Percentiles rank a stretch among this genome's conserved stretches.
These are phyloP conservation scores for Auriculariales sp. DNA, from an alignment of 768 basidiomycete genomes.

Conservation along the genomic window DNA sequence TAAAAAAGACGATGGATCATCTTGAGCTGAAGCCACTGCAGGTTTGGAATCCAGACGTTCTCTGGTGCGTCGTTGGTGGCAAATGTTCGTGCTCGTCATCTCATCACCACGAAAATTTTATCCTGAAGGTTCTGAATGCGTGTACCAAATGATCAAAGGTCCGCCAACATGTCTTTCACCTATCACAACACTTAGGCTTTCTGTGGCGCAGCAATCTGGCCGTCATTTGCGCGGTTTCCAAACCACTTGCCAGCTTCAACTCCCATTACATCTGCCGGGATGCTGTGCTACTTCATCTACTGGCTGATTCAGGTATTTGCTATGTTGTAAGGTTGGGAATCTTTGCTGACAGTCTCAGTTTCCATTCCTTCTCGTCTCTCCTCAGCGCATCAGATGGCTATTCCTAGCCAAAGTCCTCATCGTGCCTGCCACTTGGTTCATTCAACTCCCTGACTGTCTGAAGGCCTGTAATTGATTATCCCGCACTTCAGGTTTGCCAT, in stretches of 20 bases:
- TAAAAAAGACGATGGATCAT: too few relatives aligned
- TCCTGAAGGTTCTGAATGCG: slow-evolving; percentile 50
- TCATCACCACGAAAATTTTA: slow-evolving; percentile 4
- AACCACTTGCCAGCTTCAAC: slow-evolving; percentile 45
- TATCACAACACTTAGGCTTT: background rate
- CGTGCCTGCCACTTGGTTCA: slow-evolving; percentile 18
- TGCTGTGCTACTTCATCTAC: slow-evolving; percentile 63
- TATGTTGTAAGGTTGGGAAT: too few relatives aligned
- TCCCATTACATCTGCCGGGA: slow-evolving; percentile 44
- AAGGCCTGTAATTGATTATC: slow-evolving; percentile 37
- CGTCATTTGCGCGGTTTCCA: slow-evolving; percentile 45
- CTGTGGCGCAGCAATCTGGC: slow-evolving; percentile 59
- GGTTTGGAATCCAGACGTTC: slow-evolving; percentile 52
- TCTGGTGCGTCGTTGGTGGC: background rate
- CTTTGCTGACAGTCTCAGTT: too few relatives aligned
- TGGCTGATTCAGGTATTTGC: slow-evolving; percentile 70
- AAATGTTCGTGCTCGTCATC: background rate
- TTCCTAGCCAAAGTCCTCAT: slow-evolving; percentile 48
- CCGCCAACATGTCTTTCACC: background rate
- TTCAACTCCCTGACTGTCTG: too few relatives aligned
- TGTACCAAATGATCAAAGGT: slow-evolving; percentile 34
- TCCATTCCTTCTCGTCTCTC: slow-evolving; percentile 61
- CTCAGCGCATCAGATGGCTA: slow-evolving; percentile 55
- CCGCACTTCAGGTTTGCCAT: slow-evolving; percentile 55
- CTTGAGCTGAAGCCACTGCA: too few relatives aligned